Evolutionary conservation across 352 stramenopile genomes (phyloP).

Genomic region (Globisporangium canariense): DNA sequence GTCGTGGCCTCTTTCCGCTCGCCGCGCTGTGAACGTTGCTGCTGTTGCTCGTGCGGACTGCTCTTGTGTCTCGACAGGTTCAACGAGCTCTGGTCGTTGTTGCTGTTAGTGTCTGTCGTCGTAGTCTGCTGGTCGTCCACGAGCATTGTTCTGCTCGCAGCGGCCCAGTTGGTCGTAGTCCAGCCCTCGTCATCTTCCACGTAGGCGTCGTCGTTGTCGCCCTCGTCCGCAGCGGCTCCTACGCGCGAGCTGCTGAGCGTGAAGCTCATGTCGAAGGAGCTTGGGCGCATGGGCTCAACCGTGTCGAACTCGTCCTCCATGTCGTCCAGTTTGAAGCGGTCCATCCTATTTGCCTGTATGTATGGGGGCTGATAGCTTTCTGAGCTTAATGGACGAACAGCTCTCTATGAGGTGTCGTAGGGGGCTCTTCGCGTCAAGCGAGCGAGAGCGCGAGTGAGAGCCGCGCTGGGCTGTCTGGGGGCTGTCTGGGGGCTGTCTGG

Average conservation of each 20-base stretch:
- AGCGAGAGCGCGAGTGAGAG: conserved; percentile 9
- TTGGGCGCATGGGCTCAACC: conserved; percentile 82
- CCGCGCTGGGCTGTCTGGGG: no score
- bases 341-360: conserved; percentile 37
- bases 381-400: not conserved
- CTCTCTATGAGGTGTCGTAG: not conserved
- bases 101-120: not conserved
- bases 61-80: conserved; percentile 11
- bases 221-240: conserved; percentile 17
- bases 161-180: conserved; percentile 20
- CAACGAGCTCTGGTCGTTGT: conserved; percentile 10
- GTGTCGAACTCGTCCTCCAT: conserved; percentile 79
- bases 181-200: conserved; percentile 20
- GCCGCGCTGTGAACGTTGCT: not conserved
- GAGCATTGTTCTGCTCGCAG: conserved; percentile 14
- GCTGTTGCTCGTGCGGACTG: not conserved
- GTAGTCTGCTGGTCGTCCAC: conserved; percentile 9
- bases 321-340: conserved; percentile 78
- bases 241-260: conserved; percentile 58
- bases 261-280: conserved; percentile 88
- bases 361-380: not conserved
- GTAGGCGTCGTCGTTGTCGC: conserved; percentile 25
- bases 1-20: conserved; percentile 9
- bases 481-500: not conserved
- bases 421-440: not conserved